Evolutionary conservation across 108 stramenopile species (phyloP).

Genomic region (Pseudonitzschia pungens): DNA sequence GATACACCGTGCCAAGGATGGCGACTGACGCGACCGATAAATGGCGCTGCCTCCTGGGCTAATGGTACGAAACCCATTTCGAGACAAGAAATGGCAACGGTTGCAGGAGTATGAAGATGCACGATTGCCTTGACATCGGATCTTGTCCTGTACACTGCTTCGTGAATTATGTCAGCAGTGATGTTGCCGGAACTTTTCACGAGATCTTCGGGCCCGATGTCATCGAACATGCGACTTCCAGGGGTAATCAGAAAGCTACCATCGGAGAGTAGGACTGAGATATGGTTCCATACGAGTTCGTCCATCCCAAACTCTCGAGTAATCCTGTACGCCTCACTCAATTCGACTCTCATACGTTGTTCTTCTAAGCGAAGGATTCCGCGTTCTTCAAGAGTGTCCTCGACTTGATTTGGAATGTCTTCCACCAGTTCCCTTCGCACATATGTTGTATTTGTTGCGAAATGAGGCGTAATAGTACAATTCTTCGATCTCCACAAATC

Average conservation of each 20-base stretch:
- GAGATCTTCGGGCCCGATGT: conserved; percentile 57
- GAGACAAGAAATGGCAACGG: conserved; percentile 61
- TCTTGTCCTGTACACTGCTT: conserved; percentile 54
- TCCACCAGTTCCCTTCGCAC: conserved; percentile 58
- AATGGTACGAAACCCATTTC: conserved; percentile 57
- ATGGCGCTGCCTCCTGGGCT: conserved; percentile 57
- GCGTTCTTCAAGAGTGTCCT: conserved; percentile 42
- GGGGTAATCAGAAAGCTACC: conserved; percentile 62
- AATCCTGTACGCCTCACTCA: conserved; percentile 33
- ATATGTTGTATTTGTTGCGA: conserved; percentile 58
- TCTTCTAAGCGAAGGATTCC: conserved; percentile 34
- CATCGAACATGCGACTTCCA: conserved; percentile 46
- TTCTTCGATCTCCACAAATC: conserved; percentile 45
- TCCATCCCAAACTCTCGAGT: conserved; percentile 62
- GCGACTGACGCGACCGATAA: conserved; percentile 50
- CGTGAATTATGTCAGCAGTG: conserved; percentile 69
- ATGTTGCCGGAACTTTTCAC: conserved; percentile 50
- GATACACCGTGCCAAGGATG: conserved; percentile 63
- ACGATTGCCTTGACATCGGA: conserved; percentile 64
- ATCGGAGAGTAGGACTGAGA: conserved; percentile 46
- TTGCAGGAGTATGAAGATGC: conserved; percentile 62
- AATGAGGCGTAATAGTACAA: conserved; percentile 60
- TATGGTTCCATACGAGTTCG: conserved; percentile 73
- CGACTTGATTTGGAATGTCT: conserved; percentile 51
- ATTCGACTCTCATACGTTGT: conserved; percentile 26